Evolutionary conservation across 176 grass and related monocot species (phyloP), one percentile per base, ranked within the genome.

Genomic region (Lolium multiflorum): DNA sequence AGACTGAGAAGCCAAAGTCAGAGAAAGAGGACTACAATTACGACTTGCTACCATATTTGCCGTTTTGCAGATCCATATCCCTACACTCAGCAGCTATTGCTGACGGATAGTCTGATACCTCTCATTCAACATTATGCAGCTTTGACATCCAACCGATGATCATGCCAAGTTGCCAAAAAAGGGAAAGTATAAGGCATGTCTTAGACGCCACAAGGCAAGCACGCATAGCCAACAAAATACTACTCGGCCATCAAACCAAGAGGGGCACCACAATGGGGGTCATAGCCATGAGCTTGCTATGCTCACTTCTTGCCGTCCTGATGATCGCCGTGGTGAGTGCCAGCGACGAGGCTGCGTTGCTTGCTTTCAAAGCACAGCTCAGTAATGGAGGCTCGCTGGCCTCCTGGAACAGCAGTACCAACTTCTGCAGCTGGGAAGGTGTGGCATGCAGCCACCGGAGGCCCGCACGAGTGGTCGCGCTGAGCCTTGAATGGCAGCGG

Each of bases 341-440:
- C 16, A 24, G 1, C 28, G 28, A 66, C 26, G 3, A 35, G 26
- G 63, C 28, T 6, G 6, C 26, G 26, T 17, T 66, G 63, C 13
- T 66, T 37, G 63, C 26, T 66, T 66, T 66, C 28, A 66, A 16
- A 66, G 28, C 5, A 3, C 63, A 17, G 14, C 1, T 66, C 63
- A 37, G 28, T 2, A 28, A 17, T 14, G 15, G 13, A 0, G 26
- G 26, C 63, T 66, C 63, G 6, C 63, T 66, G 26, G 63, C 26
- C 26, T 66, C 26, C 2, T 66, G 63, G 63, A 66, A 66, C 26
- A 1, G 14, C 26, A 66, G 63, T 26, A 6, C 26, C 25, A 5
- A 35, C 63, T 66, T 66, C 63, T 66, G 63, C 63, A 66, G 63
- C 14, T 66, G 63, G 63, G 63, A 66, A 14, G 63, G 63, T 3